A percentile compares a stretch with the other conserved stretches of the same genome.
Evolutionary conservation across 768 basidiomycete genomes (phyloP).

Genomic region (Tylopilus cervinicoccineus): DNA sequence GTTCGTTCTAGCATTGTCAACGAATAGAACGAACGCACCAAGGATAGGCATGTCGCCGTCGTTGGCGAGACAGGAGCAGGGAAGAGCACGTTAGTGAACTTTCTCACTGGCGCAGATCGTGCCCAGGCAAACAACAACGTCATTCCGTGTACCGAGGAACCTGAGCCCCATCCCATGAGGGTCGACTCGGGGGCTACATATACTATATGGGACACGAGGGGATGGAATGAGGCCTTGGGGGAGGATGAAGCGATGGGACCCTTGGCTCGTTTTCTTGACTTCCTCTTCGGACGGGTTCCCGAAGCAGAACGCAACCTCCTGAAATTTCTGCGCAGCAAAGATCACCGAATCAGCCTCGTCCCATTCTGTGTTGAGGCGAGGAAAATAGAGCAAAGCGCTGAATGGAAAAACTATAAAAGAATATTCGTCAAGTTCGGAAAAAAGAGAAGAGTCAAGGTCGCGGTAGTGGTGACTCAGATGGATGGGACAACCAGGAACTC

Average conservation of each 20-base stretch:
- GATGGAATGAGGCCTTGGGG: slow-evolving; percentile 8
- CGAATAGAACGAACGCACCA: slow-evolving; percentile 1
- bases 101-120: slow-evolving; percentile 1
- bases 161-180: too few species aligned
- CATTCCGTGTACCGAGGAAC: neutral
- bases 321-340: slow-evolving; percentile 8
- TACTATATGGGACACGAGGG: slow-evolving; percentile 13
- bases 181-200: neutral
- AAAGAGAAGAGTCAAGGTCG: slow-evolving; percentile 8
- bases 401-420: slow-evolving; percentile 12
- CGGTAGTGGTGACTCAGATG: slow-evolving; percentile 14
- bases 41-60: slow-evolving; percentile 11
- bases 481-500: neutral
- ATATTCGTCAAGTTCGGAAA: slow-evolving; percentile 13
- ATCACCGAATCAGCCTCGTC: slow-evolving; percentile 8
- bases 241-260: neutral
- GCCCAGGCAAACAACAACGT: slow-evolving; percentile 9
- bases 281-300: slow-evolving; percentile 2
- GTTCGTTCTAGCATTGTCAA: neutral
- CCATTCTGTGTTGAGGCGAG: slow-evolving; percentile 10
- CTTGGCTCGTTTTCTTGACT: slow-evolving; percentile 2
- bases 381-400: slow-evolving; percentile 3
- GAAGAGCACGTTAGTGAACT: slow-evolving; percentile 17
- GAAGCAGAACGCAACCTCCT: slow-evolving; percentile 11
- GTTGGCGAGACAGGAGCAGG: slow-evolving; percentile 12